These are phyloP conservation scores for Monosporascus sp. DNA, from an alignment of 2,329 filamentous ascomycete genomes.

Conservation along the genomic window DNA sequence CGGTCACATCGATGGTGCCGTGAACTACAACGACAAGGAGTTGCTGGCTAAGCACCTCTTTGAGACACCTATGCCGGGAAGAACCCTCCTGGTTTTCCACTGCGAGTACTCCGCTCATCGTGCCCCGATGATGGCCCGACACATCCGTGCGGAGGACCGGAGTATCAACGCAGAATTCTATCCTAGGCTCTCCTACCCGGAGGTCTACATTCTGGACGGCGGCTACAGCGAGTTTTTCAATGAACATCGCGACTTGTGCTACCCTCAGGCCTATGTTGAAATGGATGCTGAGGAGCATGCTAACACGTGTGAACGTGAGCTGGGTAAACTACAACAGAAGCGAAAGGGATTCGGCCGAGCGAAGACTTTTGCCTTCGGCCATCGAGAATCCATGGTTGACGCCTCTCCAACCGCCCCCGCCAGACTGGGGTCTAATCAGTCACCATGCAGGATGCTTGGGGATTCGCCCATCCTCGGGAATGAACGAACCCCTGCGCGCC, in stretches of 20 bases:
- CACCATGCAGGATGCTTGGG: constrained; percentile 38
- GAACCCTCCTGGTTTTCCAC: constrained; percentile 84
- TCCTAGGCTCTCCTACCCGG: constrained; percentile 85
- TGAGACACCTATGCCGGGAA: constrained; percentile 56
- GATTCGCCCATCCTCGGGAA: constrained; percentile 39
- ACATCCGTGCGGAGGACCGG: constrained; percentile 84
- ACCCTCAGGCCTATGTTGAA: constrained; percentile 91
- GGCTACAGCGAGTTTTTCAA: constrained; percentile 93
- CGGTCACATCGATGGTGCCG: constrained; percentile 85
- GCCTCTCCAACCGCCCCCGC: constrained; percentile 55
- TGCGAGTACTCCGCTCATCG: constrained; percentile 98
- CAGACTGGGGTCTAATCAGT: constrained; percentile 34
- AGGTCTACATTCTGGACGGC: constrained; percentile 94
- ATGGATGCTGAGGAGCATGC: constrained; percentile 93
- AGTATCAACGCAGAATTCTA: constrained; percentile 80
- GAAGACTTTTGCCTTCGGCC: constrained; percentile 92
- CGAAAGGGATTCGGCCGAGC: constrained; percentile 80
- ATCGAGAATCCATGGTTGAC: constrained; percentile 52
- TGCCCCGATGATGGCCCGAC: constrained; percentile 92
- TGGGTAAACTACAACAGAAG: constrained; percentile 83
- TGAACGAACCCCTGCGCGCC: constrained; percentile 50
- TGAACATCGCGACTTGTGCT: constrained; percentile 74
- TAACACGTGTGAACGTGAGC: constrained; percentile 86
- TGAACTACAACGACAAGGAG: constrained; percentile 98
- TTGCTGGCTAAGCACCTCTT: constrained; percentile 76